Percentiles rank a stretch among this genome's conserved stretches.
Evolutionary conservation across 2,329 filamentous ascomycete species (phyloP).

Genomic region (Colletotrichum sp.): DNA sequence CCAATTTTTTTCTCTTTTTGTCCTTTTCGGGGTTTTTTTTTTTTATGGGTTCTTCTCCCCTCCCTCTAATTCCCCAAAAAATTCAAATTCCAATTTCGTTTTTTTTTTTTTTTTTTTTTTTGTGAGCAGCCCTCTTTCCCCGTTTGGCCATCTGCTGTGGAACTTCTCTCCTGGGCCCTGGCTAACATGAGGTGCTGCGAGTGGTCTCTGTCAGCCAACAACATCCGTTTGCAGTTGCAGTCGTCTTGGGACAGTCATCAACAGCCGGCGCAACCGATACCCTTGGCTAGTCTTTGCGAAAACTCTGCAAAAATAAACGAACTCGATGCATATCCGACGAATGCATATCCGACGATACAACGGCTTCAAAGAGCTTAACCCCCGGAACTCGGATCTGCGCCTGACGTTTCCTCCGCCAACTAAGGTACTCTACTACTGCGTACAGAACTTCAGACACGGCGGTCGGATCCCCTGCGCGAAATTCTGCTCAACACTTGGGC

Average conservation of each 20-base stretch:
- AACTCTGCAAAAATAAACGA: not conserved
- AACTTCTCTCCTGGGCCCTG: not conserved
- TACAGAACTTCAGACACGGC: not conserved
- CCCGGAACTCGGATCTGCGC: not conserved
- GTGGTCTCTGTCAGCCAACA: not conserved
- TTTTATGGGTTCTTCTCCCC: too few relatives aligned
- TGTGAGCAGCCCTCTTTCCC: not conserved
- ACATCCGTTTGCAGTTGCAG: not conserved
- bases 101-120: not conserved
- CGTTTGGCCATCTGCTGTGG: not conserved
- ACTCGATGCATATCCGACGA: not conserved
- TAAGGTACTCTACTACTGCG: not conserved
- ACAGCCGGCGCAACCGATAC: not conserved
- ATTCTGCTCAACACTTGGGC: not conserved
- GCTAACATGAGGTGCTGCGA: not conserved
- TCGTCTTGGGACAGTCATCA: not conserved
- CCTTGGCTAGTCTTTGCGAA: not conserved
- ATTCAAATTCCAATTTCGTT: too few relatives aligned
- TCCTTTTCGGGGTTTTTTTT: too few relatives aligned
- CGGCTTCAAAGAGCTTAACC: not conserved
- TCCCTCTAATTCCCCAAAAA: too few relatives aligned
- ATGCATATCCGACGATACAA: not conserved
- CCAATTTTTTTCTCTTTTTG: too few relatives aligned
- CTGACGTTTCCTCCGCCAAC: not conserved
- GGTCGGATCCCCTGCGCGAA: conserved; percentile 7